These are phyloP conservation scores for Phytophthora pini DNA, from an alignment of 352 stramenopile species.

Conservation along the genomic window DNA sequence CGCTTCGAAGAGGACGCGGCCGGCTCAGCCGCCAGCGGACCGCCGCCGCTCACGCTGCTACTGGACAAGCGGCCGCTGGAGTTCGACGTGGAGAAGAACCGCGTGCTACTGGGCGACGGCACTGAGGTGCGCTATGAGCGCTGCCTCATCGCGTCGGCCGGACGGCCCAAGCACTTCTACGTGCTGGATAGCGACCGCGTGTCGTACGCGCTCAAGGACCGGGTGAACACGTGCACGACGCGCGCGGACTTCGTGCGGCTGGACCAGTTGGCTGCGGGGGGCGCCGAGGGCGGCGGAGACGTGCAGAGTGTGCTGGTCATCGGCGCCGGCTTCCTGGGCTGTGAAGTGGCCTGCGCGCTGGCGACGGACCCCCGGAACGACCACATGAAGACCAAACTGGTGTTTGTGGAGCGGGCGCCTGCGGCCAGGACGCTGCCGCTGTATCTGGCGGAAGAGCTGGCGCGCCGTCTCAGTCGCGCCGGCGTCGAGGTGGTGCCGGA, in stretches of 20 bases:
- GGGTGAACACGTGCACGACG: constrained; percentile 88
- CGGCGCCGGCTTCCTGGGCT: constrained; percentile 91
- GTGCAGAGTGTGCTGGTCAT: constrained; percentile 82
- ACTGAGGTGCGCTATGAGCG: constrained; percentile 86
- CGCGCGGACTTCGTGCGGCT: constrained; percentile 85
- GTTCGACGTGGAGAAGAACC: constrained; percentile 89
- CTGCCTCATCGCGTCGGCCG: constrained; percentile 87
- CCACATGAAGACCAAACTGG: constrained; percentile 54
- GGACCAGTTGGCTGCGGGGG: constrained; percentile 55
- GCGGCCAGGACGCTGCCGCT: constrained; percentile 76
- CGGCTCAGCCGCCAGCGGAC: constrained; percentile 8
- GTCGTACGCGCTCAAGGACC: constrained; percentile 84
- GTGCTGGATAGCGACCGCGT: constrained; percentile 87
- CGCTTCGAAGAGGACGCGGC: constrained; percentile 77
- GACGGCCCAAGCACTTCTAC: constrained; percentile 87
- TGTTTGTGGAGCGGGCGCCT: constrained; percentile 61
- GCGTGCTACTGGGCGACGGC: constrained; percentile 81
- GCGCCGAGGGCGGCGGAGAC: constrained; percentile 38
- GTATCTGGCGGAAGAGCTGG: constrained; percentile 87
- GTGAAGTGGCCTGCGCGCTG: constrained; percentile 81
- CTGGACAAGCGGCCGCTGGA: constrained; percentile 78
- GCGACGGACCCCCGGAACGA: constrained; percentile 67
- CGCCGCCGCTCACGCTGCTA: constrained; percentile 72
- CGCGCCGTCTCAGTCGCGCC: constrained; percentile 48
- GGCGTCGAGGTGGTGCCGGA: constrained; percentile 78